Evolutionary conservation across 495 filamentous ascomycete genomes (phyloP).

Genomic region (Xylaria flabelliformis): DNA sequence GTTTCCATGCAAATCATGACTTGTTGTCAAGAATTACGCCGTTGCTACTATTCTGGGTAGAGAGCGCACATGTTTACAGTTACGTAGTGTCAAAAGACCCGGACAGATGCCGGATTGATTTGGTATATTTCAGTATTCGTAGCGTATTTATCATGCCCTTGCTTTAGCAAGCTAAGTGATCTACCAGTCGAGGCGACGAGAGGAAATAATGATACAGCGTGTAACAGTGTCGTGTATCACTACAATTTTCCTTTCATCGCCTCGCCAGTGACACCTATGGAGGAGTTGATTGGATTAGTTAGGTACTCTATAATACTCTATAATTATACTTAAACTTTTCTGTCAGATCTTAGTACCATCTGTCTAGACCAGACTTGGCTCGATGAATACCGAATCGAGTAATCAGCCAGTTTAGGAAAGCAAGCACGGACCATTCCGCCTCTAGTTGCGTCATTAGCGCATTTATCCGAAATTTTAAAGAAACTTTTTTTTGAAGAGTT

Average conservation of each 20-base stretch:
- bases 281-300: neutral
- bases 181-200: neutral
- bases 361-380: neutral
- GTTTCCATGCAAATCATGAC: neutral
- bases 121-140: too few species aligned
- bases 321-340: neutral
- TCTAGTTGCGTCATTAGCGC: conserved; percentile 19
- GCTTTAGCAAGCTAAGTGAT: neutral
- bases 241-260: too few species aligned
- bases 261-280: neutral
- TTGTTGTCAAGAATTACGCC: neutral
- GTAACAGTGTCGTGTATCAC: too few species aligned
- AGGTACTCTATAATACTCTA: too few species aligned
- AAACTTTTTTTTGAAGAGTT: conserved; percentile 6
- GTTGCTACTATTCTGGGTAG: neutral
- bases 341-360: neutral
- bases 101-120: too few species aligned
- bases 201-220: too few species aligned
- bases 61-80: neutral
- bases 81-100: neutral
- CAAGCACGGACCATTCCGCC: neutral
- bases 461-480: neutral
- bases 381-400: neutral
- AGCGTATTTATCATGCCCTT: neutral
- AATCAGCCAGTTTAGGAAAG: conserved; percentile 8